A percentile compares a stretch with the other conserved stretches of the same genome.
phyloP scores from a whole-genome alignment of 768 basidiomycete species.

The Artomyces pyxidatus region DNA sequence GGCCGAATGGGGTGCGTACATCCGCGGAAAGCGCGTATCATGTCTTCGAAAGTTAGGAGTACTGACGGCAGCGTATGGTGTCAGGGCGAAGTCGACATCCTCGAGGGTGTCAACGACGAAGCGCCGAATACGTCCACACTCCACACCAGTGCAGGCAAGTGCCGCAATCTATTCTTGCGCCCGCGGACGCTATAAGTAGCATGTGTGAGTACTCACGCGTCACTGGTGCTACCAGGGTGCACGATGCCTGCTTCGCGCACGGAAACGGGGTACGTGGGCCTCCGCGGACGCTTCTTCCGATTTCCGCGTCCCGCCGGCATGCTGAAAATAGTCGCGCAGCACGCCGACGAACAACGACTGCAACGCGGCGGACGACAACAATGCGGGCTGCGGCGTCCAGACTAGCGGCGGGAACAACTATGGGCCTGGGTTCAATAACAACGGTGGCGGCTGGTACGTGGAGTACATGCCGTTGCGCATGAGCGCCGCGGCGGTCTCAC shows the following conservation, averaged over 20 bases:
- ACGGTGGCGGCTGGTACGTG: conserved; percentile 55
- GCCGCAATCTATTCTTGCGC: neutral
- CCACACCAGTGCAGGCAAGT: conserved; percentile 37
- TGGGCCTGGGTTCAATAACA: conserved; percentile 48
- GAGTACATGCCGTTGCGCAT: neutral
- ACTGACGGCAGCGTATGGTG: conserved; percentile 17
- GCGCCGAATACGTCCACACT: conserved; percentile 44
- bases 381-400: conserved; percentile 50
- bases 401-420: conserved; percentile 34
- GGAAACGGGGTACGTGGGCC: conserved; percentile 37
- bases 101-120: conserved; percentile 53
- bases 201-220: neutral
- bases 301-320: neutral
- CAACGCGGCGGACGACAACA: conserved; percentile 37
- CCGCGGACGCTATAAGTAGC: too few relatives aligned
- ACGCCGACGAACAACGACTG: conserved; percentile 38
- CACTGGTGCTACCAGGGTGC: conserved; percentile 34
- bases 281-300: neutral
- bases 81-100: conserved; percentile 45
- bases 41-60: neutral
- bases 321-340: conserved; percentile 19
- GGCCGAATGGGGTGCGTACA: conserved; percentile 37
- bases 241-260: conserved; percentile 39
- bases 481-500: neutral
- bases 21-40: neutral